These are phyloP conservation scores for Zygoascus hellenicus DNA, from an alignment of 1,139 yeast species.

Conservation along the genomic window DNA sequence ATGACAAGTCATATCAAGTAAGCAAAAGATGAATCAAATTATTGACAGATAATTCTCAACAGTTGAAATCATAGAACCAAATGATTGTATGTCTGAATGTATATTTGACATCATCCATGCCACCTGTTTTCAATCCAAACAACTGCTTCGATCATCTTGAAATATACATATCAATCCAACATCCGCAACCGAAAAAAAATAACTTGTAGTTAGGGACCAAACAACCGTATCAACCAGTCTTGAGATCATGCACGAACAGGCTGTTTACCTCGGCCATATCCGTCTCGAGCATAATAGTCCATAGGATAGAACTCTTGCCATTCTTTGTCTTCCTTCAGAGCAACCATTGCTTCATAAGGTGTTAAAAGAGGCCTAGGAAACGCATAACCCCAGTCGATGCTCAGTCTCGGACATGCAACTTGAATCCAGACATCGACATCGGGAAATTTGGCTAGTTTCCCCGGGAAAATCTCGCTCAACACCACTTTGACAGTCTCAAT, in stretches of 20 bases:
- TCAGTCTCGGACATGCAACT: conserved; percentile 94
- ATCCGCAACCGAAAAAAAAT: too few species aligned
- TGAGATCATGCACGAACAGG: conserved; percentile 44
- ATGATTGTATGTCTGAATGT: too few species aligned
- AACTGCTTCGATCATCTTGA: too few species aligned
- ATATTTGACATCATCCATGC: too few species aligned
- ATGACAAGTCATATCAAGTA: too few species aligned
- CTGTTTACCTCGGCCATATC: conserved; percentile 83
- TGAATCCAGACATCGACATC: conserved; percentile 94
- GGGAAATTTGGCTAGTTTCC: conserved; percentile 86
- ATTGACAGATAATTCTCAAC: too few species aligned
- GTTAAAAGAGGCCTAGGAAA: conserved; percentile 86
- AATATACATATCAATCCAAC: too few species aligned
- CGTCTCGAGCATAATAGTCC: conserved; percentile 90
- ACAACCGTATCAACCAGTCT: too few species aligned
- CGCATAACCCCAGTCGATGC: conserved; percentile 99
- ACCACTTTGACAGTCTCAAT: conserved; percentile 74
- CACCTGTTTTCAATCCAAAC: too few species aligned
- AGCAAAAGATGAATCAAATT: too few species aligned
- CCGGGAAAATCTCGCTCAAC: conserved; percentile 89
- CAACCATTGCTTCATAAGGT: conserved; percentile 95
- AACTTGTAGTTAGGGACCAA: too few species aligned
- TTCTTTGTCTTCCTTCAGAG: conserved; percentile 64
- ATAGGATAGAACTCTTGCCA: conserved; percentile 77
- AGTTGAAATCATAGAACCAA: too few species aligned